Conservation (phyloP, 257 asterid genomes). For the Haberlea rhodopensis region DNA sequence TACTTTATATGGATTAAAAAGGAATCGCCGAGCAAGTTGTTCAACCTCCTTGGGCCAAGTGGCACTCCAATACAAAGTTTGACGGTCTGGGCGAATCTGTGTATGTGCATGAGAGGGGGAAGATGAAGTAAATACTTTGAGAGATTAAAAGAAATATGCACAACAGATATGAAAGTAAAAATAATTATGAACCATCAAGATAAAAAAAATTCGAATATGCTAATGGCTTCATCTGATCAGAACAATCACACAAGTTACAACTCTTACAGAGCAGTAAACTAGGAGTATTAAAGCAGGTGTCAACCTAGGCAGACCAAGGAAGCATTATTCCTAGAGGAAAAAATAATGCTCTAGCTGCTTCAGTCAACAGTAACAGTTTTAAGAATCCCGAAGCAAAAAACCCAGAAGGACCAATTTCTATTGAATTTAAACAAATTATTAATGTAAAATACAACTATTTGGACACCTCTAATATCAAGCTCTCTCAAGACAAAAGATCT, state of each 20-base stretch:
- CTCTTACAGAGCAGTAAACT: not conserved
- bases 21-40: slow-evolving; percentile 78
- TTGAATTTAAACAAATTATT: too few species aligned
- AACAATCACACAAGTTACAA: slow-evolving; percentile 4
- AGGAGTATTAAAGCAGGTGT: not conserved
- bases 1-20: slow-evolving; percentile 80
- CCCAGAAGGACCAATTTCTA: too few species aligned
- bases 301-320: not conserved
- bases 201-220: slow-evolving; percentile 1
- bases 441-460: too few species aligned
- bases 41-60: slow-evolving; percentile 99
- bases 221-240: not conserved
- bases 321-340: not conserved
- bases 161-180: not conserved
- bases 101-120: not conserved
- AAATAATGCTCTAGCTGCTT: not conserved
- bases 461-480: not conserved
- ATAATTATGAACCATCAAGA: slow-evolving; percentile 9
- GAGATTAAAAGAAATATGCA: not conserved
- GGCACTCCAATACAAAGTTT: slow-evolving; percentile 98
- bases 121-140: not conserved
- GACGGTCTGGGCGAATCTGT: slow-evolving; percentile 99
- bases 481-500: not conserved
- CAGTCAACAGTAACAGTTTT: not conserved
- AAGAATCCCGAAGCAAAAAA: too few species aligned